Evolutionary conservation across 495 filamentous ascomycete species (phyloP), one percentile per base, ranked within the genome.

Genomic region (Glonium stellatum): DNA sequence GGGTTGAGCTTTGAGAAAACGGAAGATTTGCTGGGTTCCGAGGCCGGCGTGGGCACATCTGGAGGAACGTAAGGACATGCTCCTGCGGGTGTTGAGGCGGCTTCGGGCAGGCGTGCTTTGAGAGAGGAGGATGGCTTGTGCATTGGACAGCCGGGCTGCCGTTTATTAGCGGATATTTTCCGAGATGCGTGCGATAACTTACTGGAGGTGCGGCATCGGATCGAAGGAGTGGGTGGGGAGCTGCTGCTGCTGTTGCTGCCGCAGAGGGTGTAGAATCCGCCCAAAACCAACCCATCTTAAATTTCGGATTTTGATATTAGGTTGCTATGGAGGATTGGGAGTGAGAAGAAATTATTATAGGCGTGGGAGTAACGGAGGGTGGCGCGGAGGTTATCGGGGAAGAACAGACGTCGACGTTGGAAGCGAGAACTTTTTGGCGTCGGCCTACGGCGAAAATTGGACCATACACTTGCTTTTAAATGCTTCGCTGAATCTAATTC

Each of bases 251-350:
- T 31, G 27, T 6, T 31, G 27, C 4, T 21, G 81, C 69, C 48
- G 67, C 65, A 49, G 69, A 55, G 31, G 72, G 76, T 57, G 71
- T 71, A 49, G 82, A 70, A 64, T 98, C 91, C 74, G 91, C 88
- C 93, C 93, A 98, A 67, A 98, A 98, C 95, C 95, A 98, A 62
- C 93, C 93, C 93, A 98, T 97, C 47, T 21, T 70, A 31, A 55
- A 31, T 13, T 2, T 55, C 6, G 6, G 53, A 23, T 27, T 15
- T 55, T 21, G 34, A 31, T 36, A 12, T 15, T 27, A 8, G 23
- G 19, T n/a, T 8, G 12, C 22, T 19, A 39, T 22, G 53, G 39
- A 27, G 53, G 19, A 10, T n/a, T 37, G 25, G 19, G 25, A 31
- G 34, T 5, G 5, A 12, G 10, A 21, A 36, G 22, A 37, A 10